Evolutionary conservation across 2,329 filamentous ascomycete genomes (phyloP), one percentile per base, ranked within the genome.

Genomic region (Cephalotrichum gorgonifer): DNA sequence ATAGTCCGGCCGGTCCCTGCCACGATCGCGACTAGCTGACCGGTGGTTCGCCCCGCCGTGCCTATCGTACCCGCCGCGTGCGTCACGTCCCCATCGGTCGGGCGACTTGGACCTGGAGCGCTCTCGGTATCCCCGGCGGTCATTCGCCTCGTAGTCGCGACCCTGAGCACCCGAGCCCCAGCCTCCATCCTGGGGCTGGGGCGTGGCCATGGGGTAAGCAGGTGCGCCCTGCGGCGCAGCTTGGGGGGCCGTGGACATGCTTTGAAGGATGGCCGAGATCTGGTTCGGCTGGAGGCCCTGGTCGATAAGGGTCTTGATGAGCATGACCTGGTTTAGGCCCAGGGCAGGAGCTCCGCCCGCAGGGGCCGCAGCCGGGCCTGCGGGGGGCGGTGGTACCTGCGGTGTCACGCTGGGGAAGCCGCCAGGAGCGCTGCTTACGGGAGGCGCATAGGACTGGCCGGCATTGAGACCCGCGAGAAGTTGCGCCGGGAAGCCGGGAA

Each of bases 71-170:
- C 76, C 74, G 56, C 74, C 74, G 55, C 80, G 79, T 56, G 83
- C 83, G 49, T 83, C 82, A 52, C 73, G 75, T 52, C 79, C 82
- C 74, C 85, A 86, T 56, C 81, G 84, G 51, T 83, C 82, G 46
- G 89, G 87, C 55, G 89, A 95, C 35, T 86, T 81, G 28, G 86
- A 91, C 47, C 89, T 79, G 52, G 85, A 88, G 51, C 86, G 80
- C 43, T 60, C 76, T 51, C 72, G 22, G 14, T 43, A 49, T 3
- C 47, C 47, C 28, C 47, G 28, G 12, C 22, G 47, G 39, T 44
- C 47, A 28, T n/a, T 15, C 20, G 25, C 46, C 15, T 27, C n/a
- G 38, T 42, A 26, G 26, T 44, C 25, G 28, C 31, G 46, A 38
- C 46, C 20, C 39, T 49, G 47, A 20, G 20, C 47, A 11, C 23